Evolutionary conservation across 345 rosid species (phyloP), one percentile per base, ranked within the genome.

Genomic region (Anastatica hierochuntica): DNA sequence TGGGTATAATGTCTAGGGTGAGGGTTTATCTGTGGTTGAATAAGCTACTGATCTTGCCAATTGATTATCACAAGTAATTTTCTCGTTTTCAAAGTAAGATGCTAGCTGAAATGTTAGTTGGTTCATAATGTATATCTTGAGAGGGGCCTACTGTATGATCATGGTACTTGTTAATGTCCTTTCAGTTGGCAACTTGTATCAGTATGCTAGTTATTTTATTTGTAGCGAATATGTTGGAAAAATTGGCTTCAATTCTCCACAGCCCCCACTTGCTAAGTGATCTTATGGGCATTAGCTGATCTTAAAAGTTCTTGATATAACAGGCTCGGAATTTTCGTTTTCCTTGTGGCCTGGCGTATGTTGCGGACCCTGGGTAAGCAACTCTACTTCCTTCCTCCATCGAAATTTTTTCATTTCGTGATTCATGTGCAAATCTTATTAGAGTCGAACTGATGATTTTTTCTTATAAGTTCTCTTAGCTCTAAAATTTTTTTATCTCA

Each of bases 301-400:
- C 56, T 49, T n/a, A 10, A 30, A 47, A 12, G 44, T 60, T 47
- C 47, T 10, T 31, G 15, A 55, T 64, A 49, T 43, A 63, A 72
- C 96, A 88, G 98, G 98, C 96, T 58, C 80, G 96, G 66, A 92
- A 88, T 70, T 92, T 88, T 42, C 67, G 86, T 43, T 85, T 88
- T 71, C 81, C 81, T 14, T 88, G 98, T 62, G 95, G 96, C 59
- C 78, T 85, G 42, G 94, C 83, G 41, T 92, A 88, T 41, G 94
- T 92, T 60, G 74, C 98, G 43, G 88, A 88, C 50, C 88, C 95
- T 52, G 98, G 98, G 98, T 85, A 69, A 68, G 89, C 24, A n/a
- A 7, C 50, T 60, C 56, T 27, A 44, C 45, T 60, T 45, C 49
- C 38, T 60, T 45, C 43, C 31, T 6, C 43, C 49, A 23, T 66